phyloP scores from a whole-genome alignment of 139 green algal genomes.

The Spirogloea muscicola region DNA sequence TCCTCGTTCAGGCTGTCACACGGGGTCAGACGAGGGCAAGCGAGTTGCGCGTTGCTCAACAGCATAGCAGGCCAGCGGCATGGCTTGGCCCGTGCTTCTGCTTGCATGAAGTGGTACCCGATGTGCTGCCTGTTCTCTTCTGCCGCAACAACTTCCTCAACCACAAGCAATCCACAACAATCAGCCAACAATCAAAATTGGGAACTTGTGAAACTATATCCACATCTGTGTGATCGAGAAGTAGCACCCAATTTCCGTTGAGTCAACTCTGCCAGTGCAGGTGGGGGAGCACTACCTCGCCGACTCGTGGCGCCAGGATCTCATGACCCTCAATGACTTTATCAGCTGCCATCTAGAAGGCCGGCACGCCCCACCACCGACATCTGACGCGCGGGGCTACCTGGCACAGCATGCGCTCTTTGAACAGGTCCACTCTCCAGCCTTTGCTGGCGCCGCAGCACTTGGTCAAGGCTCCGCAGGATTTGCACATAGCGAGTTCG shows the following conservation, averaged over 20 bases:
- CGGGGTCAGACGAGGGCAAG: too few relatives aligned
- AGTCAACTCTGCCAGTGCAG: slow-evolving; percentile 1
- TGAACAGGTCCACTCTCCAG: slow-evolving; percentile 48
- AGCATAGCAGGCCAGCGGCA: background rate
- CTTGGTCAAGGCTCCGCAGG: background rate
- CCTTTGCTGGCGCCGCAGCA: background rate
- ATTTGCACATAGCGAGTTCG: background rate
- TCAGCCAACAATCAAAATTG: background rate
- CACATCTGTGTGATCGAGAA: background rate
- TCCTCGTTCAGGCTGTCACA: too few relatives aligned
- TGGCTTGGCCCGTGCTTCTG: background rate
- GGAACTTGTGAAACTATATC: background rate
- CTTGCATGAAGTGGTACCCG: background rate
- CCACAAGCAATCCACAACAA: background rate
- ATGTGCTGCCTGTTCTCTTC: background rate
- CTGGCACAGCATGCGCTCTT: slow-evolving; percentile 90
- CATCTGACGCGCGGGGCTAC: slow-evolving; percentile 56
- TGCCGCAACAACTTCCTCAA: background rate
- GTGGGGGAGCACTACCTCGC: slow-evolving; percentile 75
- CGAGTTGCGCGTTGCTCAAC: too few relatives aligned
- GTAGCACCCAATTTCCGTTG: background rate
- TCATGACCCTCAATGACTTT: slow-evolving; percentile 81
- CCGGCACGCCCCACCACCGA: background rate
- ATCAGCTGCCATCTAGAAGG: slow-evolving; percentile 55
- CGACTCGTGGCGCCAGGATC: slow-evolving; percentile 70